Evolutionary conservation across 2,329 filamentous ascomycete genomes (phyloP).

Genomic region (Dothiorella sarmentorum): DNA sequence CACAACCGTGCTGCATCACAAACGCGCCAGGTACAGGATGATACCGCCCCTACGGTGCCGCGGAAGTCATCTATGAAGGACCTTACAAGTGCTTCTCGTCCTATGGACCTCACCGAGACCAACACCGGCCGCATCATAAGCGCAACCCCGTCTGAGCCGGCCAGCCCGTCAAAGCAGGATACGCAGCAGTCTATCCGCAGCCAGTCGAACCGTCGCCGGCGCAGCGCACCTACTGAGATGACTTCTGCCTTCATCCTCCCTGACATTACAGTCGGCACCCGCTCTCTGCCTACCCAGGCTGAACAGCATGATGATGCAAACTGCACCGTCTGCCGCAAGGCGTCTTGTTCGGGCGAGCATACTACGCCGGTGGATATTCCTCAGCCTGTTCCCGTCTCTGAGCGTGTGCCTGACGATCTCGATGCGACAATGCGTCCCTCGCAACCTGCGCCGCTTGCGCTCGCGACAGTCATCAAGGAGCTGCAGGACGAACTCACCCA

Average conservation of each 20-base stretch:
- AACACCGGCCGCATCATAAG: slow-evolving; percentile 17
- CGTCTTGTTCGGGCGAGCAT: slow-evolving; percentile 29
- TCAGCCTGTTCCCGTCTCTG: slow-evolving; percentile 49
- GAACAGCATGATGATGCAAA: slow-evolving; percentile 50
- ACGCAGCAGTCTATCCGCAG: slow-evolving; percentile 48
- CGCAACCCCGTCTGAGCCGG: background rate
- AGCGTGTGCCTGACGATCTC: slow-evolving; percentile 51
- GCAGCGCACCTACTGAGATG: slow-evolving; percentile 51
- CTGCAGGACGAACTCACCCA: slow-evolving; percentile 77
- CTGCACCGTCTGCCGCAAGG: slow-evolving; percentile 56
- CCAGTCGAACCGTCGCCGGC: slow-evolving; percentile 50
- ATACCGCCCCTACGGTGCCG: slow-evolving; percentile 35
- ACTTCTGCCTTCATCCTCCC: slow-evolving; percentile 64
- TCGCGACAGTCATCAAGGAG: slow-evolving; percentile 79
- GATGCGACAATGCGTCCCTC: slow-evolving; percentile 59
- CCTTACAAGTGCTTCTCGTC: slow-evolving; percentile 15
- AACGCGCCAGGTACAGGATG: slow-evolving; percentile 39
- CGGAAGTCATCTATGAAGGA: slow-evolving; percentile 19
- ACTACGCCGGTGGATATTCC: slow-evolving; percentile 37
- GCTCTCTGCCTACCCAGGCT: slow-evolving; percentile 25
- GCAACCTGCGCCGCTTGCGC: slow-evolving; percentile 66
- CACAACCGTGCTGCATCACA: slow-evolving; percentile 14
- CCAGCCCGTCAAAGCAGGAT: slow-evolving; percentile 29
- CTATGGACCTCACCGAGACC: slow-evolving; percentile 16
- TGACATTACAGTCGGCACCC: slow-evolving; percentile 54